A percentile compares a stretch with the other conserved stretches of the same genome.
Evolutionary conservation across 2,329 filamentous ascomycete genomes (phyloP).

Genomic region (Neurospora crassa): DNA sequence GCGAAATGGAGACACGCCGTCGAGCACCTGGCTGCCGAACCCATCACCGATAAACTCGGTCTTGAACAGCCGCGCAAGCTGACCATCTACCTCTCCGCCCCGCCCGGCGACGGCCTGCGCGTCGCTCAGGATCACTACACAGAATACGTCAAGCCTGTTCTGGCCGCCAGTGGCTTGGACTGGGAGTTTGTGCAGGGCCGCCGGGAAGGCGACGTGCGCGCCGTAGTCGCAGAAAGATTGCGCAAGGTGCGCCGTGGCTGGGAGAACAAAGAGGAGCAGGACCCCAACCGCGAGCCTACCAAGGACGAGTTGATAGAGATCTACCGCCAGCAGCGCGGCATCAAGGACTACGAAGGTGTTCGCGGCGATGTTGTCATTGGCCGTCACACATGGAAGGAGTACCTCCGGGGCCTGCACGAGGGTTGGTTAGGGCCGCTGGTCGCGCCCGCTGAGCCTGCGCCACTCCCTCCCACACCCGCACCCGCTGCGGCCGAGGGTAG

Average conservation of each 20-base stretch:
- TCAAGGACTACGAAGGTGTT: slow-evolving; percentile 62
- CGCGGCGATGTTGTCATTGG: slow-evolving; percentile 84
- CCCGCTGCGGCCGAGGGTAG: slow-evolving; percentile 13
- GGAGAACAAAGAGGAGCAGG: slow-evolving; percentile 30
- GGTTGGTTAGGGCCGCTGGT: slow-evolving; percentile 87
- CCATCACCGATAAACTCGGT: slow-evolving; percentile 46
- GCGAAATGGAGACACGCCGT: slow-evolving; percentile 81
- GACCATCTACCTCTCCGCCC: slow-evolving; percentile 75
- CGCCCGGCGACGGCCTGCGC: slow-evolving; percentile 77
- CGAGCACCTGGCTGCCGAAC: slow-evolving; percentile 70
- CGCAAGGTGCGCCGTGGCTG: slow-evolving; percentile 58
- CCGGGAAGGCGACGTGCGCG: slow-evolving; percentile 85
- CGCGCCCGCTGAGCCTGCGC: slow-evolving; percentile 36
- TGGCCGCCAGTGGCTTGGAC: slow-evolving; percentile 82
- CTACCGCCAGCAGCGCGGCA: slow-evolving; percentile 54
- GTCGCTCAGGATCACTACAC: slow-evolving; percentile 89
- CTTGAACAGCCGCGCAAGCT: slow-evolving; percentile 67
- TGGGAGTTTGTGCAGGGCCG: slow-evolving; percentile 94
- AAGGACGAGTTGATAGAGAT: slow-evolving; percentile 53
- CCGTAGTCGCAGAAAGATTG: slow-evolving; percentile 77
- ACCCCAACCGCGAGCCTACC: slow-evolving; percentile 37
- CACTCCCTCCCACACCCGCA: slow-evolving; percentile 16
- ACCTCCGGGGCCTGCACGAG: slow-evolving; percentile 84
- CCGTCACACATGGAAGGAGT: slow-evolving; percentile 94
- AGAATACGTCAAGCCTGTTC: slow-evolving; percentile 87